Conservation (phyloP, 495 filamentous ascomycete species). For the Penicillium lagena region DNA sequence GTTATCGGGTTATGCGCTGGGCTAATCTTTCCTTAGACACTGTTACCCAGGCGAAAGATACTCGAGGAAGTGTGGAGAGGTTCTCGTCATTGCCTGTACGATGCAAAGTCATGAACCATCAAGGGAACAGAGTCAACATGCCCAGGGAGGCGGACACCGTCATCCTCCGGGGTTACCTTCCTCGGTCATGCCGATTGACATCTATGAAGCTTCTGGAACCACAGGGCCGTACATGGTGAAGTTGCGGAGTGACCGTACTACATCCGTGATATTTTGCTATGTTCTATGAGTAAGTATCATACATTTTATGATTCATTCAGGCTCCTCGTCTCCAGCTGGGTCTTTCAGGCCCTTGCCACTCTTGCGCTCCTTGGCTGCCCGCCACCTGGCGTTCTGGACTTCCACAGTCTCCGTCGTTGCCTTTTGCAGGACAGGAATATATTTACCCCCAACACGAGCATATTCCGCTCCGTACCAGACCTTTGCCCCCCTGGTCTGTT, state of each 20-base stretch:
- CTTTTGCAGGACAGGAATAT: conserved; percentile 65
- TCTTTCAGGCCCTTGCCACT: conserved; percentile 6
- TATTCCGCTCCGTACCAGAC: conserved; percentile 66
- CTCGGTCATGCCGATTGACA: too few species aligned
- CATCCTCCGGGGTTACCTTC: too few species aligned
- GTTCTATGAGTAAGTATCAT: too few species aligned
- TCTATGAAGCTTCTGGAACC: too few species aligned
- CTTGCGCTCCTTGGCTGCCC: conserved; percentile 59
- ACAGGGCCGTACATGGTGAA: too few species aligned
- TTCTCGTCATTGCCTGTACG: conserved; percentile 68
- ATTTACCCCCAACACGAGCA: conserved; percentile 54
- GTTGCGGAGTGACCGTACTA: too few species aligned
- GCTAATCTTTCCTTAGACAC: conserved; percentile 33
- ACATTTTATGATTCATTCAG: too few species aligned
- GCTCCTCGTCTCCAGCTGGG: too few species aligned
- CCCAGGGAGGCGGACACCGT: background rate
- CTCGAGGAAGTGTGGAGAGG: conserved; percentile 86
- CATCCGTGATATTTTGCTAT: conserved; percentile 6
- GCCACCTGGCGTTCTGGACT: conserved; percentile 72
- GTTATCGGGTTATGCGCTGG: background rate
- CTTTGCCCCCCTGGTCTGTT: conserved; percentile 42
- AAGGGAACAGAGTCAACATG: background rate
- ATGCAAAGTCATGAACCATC: conserved; percentile 42
- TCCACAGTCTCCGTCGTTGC: conserved; percentile 55
- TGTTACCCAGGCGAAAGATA: conserved; percentile 63